phyloP scores from a whole-genome alignment of 495 filamentous ascomycete genomes.

The Aspergillus conjunctus region DNA sequence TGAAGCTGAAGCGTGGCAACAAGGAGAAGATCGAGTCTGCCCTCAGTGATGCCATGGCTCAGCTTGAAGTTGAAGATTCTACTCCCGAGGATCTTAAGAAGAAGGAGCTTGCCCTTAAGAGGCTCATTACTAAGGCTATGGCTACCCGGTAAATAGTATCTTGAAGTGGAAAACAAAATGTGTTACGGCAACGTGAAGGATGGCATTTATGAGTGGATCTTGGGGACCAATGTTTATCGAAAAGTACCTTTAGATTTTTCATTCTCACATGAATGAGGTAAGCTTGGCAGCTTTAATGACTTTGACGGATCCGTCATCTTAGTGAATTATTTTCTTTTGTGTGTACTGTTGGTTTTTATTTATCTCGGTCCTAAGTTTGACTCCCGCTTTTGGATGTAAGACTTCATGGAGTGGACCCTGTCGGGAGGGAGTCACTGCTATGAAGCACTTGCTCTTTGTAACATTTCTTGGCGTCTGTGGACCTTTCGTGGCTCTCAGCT shows the following conservation, averaged over 20 bases:
- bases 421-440: not conserved
- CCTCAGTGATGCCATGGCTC: constrained; percentile 81
- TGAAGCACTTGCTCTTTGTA: not conserved
- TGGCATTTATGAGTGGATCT: constrained; percentile 21
- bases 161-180: not conserved
- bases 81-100: constrained; percentile 96
- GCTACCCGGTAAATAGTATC: constrained; percentile 68
- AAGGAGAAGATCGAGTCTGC: constrained; percentile 99
- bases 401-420: not conserved
- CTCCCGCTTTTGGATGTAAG: not conserved
- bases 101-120: constrained; percentile 99
- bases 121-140: constrained; percentile 97
- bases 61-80: constrained; percentile 86
- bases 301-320: constrained; percentile 26
- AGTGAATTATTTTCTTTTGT: constrained; percentile 3
- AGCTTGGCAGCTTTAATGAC: constrained; percentile 46
- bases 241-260: constrained; percentile 41
- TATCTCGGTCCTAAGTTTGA: not conserved
- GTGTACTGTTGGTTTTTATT: not conserved
- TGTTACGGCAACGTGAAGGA: constrained; percentile 9
- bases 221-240: constrained; percentile 25
- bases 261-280: constrained; percentile 28
- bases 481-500: not conserved
- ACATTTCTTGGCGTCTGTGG: not conserved
- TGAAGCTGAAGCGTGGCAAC: constrained; percentile 97